phyloP scores from a whole-genome alignment of 495 filamentous ascomycete genomes.

The Darksidea phi region DNA sequence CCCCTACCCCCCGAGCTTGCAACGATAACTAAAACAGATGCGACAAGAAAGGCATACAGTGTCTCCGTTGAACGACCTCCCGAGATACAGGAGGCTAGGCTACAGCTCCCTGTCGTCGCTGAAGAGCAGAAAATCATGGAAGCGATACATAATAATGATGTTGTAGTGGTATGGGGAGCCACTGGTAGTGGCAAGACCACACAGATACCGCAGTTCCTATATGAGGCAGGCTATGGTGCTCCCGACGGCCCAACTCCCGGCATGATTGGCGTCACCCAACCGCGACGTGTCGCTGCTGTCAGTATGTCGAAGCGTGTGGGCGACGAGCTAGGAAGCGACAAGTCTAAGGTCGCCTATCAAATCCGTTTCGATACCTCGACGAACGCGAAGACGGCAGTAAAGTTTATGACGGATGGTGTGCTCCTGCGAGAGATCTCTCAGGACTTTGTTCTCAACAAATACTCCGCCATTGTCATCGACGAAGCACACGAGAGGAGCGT shows the following conservation, averaged over 20 bases:
- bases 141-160: constrained; percentile 83
- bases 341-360: constrained; percentile 75
- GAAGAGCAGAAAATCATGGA: constrained; percentile 99
- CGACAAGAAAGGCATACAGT: constrained; percentile 69
- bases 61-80: constrained; percentile 67
- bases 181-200: constrained; percentile 98
- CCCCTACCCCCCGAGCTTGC: constrained; percentile 73
- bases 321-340: constrained; percentile 68
- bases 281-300: constrained; percentile 86
- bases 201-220: constrained; percentile 93
- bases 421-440: constrained; percentile 85
- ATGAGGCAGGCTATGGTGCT: constrained; percentile 88
- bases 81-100: constrained; percentile 72
- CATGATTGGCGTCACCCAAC: constrained; percentile 93
- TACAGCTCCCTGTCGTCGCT: constrained; percentile 83
- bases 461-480: constrained; percentile 91
- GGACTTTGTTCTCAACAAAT: constrained; percentile 88
- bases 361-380: constrained; percentile 90
- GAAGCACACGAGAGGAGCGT: constrained; percentile 97
- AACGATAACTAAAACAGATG: constrained; percentile 54
- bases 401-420: constrained; percentile 99
- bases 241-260: constrained; percentile 74
- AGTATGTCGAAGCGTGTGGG: constrained; percentile 92
- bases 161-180: constrained; percentile 89
- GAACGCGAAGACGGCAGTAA: constrained; percentile 82